Conservation (phyloP, 257 asterid genomes). For the Oldenlandia corymbosa region DNA sequence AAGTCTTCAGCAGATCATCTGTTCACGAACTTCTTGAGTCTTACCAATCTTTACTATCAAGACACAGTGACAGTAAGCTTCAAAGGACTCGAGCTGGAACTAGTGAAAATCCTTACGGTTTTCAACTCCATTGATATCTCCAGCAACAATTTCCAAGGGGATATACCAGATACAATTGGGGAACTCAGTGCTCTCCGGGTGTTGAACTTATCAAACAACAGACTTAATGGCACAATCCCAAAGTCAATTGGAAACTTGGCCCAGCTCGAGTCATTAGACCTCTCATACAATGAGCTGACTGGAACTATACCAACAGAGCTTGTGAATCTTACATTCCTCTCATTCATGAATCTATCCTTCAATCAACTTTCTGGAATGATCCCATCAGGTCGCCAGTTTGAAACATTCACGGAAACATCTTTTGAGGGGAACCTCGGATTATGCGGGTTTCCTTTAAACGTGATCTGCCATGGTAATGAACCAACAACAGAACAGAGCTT, state of each 20-base stretch:
- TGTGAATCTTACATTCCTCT: slow-evolving; percentile 39
- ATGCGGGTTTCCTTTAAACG: slow-evolving; percentile 40
- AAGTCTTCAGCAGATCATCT: slow-evolving; percentile 13
- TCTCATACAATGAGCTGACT: slow-evolving; percentile 26
- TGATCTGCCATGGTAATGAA: slow-evolving; percentile 13
- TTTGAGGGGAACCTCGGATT: slow-evolving; percentile 37
- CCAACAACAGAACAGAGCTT: not conserved
- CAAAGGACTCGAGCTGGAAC: slow-evolving; percentile 56
- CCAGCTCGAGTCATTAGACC: slow-evolving; percentile 25
- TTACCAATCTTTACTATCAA: slow-evolving; percentile 38
- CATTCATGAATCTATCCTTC: slow-evolving; percentile 39
- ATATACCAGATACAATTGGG: slow-evolving; percentile 44
- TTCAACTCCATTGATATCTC: slow-evolving; percentile 47
- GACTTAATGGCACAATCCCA: slow-evolving; percentile 27
- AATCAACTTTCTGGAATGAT: slow-evolving; percentile 41
- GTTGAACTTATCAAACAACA: slow-evolving; percentile 51
- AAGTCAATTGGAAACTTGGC: slow-evolving; percentile 20
- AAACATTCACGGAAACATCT: slow-evolving; percentile 30
- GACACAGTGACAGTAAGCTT: slow-evolving; percentile 48
- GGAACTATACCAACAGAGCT: slow-evolving; percentile 35
- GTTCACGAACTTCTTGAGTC: slow-evolving; percentile 9
- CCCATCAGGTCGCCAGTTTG: slow-evolving; percentile 30
- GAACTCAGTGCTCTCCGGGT: slow-evolving; percentile 39
- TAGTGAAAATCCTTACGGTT: slow-evolving; percentile 46
- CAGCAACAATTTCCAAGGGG: slow-evolving; percentile 38